These are phyloP conservation scores for Aurinia saxatilis DNA, from an alignment of 345 rosid genomes.

Conservation along the genomic window DNA sequence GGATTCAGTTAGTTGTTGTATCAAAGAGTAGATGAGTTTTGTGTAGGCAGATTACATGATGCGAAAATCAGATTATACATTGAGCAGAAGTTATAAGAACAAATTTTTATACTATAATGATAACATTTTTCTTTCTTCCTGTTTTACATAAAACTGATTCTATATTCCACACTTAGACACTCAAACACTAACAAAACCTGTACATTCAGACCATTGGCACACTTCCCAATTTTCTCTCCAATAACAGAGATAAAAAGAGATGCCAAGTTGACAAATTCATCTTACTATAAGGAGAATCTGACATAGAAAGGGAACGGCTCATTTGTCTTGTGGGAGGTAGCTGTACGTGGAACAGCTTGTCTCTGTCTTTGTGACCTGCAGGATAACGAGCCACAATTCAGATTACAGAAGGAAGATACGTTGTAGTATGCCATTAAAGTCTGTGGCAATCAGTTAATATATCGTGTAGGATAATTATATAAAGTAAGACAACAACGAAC, in stretches of 20 bases:
- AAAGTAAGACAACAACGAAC: constrained; percentile 29
- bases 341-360: constrained; percentile 28
- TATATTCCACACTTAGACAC: constrained; percentile 18
- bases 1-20: constrained; percentile 16
- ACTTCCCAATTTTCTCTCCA: not conserved
- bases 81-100: constrained; percentile 6
- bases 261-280: constrained; percentile 17
- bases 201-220: constrained; percentile 16
- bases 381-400: not conserved
- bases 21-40: constrained; percentile 1
- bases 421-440: not conserved
- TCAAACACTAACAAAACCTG: constrained; percentile 23
- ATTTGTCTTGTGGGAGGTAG: constrained; percentile 26
- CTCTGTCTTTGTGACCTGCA: constrained; percentile 31
- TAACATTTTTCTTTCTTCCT: not conserved
- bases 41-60: not conserved
- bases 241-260: not conserved
- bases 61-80: not conserved
- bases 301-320: constrained; percentile 4
- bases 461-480: not conserved
- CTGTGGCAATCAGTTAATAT: not conserved
- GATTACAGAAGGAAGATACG: not conserved
- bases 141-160: constrained; percentile 19
- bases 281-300: constrained; percentile 3
- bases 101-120: constrained; percentile 18